Conservation (phyloP, 345 rosid genomes). For the Isatis tinctoria region DNA sequence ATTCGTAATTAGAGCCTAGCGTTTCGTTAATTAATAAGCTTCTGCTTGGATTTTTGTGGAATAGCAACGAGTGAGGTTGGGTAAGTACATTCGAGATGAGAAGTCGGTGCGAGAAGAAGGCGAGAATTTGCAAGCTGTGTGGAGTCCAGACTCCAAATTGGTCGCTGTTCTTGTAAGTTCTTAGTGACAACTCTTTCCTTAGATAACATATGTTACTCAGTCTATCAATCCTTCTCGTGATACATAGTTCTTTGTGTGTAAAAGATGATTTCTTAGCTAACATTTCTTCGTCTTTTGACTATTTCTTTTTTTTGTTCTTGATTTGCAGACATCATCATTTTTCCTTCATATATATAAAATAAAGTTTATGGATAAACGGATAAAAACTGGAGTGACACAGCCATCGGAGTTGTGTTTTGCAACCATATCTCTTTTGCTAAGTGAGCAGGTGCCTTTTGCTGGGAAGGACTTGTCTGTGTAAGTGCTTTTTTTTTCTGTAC, state of each 20-base stretch:
- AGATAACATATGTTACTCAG: too few relatives aligned
- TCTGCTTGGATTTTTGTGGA: not conserved
- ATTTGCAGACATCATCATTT: slow-evolving; percentile 81
- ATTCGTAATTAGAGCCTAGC: slow-evolving; percentile 9
- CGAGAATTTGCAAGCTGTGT: slow-evolving; percentile 77
- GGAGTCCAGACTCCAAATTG: slow-evolving; percentile 89
- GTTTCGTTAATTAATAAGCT: not conserved
- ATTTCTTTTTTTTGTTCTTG: not conserved
- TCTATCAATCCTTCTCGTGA: too few relatives aligned
- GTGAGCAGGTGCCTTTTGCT: slow-evolving; percentile 85
- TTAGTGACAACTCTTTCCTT: not conserved
- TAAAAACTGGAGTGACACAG: slow-evolving; percentile 72
- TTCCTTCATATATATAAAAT: slow-evolving; percentile 85
- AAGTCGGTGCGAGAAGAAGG: slow-evolving; percentile 77
- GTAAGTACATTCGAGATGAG: slow-evolving; percentile 76
- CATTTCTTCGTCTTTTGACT: not conserved
- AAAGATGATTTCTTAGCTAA: not conserved
- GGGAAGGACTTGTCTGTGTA: slow-evolving; percentile 68
- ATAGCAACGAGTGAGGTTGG: slow-evolving; percentile 89
- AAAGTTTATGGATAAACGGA: slow-evolving; percentile 63
- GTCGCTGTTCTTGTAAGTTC: slow-evolving; percentile 79
- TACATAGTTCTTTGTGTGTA: slow-evolving; percentile 27
- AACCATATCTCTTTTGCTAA: slow-evolving; percentile 58
- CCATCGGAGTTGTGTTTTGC: slow-evolving; percentile 66
- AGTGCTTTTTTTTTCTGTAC: slow-evolving; percentile 30